A percentile compares a stretch with the other conserved stretches of the same genome.
phyloP scores from a whole-genome alignment of 352 stramenopile species.

The Phytophthora citricola region DNA sequence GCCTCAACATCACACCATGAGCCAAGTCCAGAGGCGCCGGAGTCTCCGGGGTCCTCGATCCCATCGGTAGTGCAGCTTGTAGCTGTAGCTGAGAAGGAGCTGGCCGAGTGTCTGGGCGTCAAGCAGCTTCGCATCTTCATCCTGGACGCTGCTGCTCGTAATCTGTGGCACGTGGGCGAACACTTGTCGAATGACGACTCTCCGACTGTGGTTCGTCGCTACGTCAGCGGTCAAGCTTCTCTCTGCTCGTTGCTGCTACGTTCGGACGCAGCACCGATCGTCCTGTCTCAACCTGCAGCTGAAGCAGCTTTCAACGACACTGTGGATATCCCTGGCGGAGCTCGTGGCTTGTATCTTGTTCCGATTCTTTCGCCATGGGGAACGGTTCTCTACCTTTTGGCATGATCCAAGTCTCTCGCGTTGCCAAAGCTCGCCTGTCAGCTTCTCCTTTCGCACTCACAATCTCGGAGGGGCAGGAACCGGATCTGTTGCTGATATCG shows the following conservation, averaged over 20 bases:
- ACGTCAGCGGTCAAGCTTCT: constrained; percentile 66
- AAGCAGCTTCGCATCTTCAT: constrained; percentile 75
- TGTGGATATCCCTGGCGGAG: constrained; percentile 64
- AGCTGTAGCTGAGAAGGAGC: constrained; percentile 52
- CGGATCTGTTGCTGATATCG: constrained; percentile 14
- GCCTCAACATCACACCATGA: constrained; percentile 8
- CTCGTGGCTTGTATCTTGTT: constrained; percentile 62
- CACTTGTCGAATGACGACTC: constrained; percentile 15
- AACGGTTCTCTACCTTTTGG: constrained; percentile 47
- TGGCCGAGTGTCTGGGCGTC: constrained; percentile 66
- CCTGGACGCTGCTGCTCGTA: constrained; percentile 53
- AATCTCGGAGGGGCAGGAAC: constrained; percentile 11
- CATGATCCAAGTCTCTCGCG: constrained; percentile 72
- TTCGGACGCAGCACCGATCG: constrained; percentile 24
- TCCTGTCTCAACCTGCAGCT: constrained; percentile 52
- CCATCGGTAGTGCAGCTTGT: constrained; percentile 63
- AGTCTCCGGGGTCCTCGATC: not conserved
- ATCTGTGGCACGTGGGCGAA: constrained; percentile 64
- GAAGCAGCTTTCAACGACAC: constrained; percentile 77
- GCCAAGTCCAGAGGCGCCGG: constrained; percentile 7
- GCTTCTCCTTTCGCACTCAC: constrained; percentile 32
- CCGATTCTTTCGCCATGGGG: constrained; percentile 64
- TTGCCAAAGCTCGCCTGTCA: constrained; percentile 30
- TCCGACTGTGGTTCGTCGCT: constrained; percentile 52
- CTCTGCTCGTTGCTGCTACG: constrained; percentile 48